phyloP scores from a whole-genome alignment of 148 eudicot species.

The Heliosperma pusillum region DNA sequence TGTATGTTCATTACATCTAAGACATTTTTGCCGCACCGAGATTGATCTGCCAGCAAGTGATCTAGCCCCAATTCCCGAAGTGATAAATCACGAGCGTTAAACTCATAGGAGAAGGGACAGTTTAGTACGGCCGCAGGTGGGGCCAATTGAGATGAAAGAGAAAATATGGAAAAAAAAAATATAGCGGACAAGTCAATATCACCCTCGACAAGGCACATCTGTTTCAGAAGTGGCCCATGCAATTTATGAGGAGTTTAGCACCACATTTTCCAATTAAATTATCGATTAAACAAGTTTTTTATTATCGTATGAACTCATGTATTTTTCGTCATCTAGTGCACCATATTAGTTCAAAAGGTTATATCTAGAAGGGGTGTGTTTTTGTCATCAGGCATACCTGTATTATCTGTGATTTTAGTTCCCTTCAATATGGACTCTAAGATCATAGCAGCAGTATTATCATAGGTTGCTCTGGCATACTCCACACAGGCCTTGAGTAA shows the following conservation, averaged over 20 bases:
- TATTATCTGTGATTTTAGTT: constrained; percentile 35
- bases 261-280: not conserved
- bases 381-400: constrained; percentile 41
- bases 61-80: not conserved
- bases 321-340: not conserved
- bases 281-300: not conserved
- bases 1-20: not conserved
- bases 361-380: not conserved
- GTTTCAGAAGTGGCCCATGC: not conserved
- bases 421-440: constrained; percentile 67
- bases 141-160: not conserved
- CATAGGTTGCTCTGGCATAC: constrained; percentile 48
- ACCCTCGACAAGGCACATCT: not conserved
- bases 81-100: not conserved
- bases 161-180: not conserved
- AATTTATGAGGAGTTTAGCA: not conserved
- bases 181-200: not conserved
- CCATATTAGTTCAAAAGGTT: not conserved
- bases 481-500: constrained; percentile 62
- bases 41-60: not conserved
- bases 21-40: not conserved
- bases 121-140: not conserved
- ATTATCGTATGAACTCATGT: not conserved
- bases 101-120: not conserved
- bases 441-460: constrained; percentile 53